Base-by-base conservation (phyloP, 108 stramenopile species). In the Pinguiococcus pyrenoidosus region DNA sequence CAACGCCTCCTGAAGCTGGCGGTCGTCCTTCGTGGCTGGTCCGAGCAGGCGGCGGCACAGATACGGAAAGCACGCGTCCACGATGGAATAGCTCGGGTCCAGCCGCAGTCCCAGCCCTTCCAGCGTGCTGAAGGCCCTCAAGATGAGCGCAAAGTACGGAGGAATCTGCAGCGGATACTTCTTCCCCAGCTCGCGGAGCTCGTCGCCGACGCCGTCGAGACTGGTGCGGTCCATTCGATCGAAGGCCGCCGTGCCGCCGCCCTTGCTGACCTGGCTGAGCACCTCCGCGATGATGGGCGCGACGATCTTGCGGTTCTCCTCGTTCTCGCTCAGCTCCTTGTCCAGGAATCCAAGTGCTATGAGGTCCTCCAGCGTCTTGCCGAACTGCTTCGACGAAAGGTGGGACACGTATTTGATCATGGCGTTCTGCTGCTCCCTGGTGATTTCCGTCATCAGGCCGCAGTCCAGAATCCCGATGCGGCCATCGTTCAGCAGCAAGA, bases 361-460 rank as follows among this genome's bases (percentile, higher is more conserved):
- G 35, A 92, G 74, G 68, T 92, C 90, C 18, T 73, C 58, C 4
- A 87, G 87, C 28, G 88, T 67, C 32, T 84, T 84, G 40, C 59
- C 92, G 53, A 85, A 94, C 62, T 94, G 89, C 21, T 79, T 66
- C 38, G 78, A 75, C 0, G 81, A 86, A 43, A 94, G 66, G 64
- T 94, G 92, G 2, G 89, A 83, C 78, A 94, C 84, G 66, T 90
- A 89, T 59, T 89, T 87, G 64, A 94, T 36, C n/a, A 84, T 53
- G 21, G 72, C 78, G 39, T 85, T 32, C 37, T 88, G 88, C 42
- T 87, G 57, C 38, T 84, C 82, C 18, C 9, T 12, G 3, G 18
- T 9, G 5, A 43, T 54, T 33, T 72, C 63, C 3, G 89, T 87
- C n/a, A 90, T 84, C 74, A 94, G 85, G 8, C 92, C 92, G 84